Conservation (phyloP, 2,329 filamentous ascomycete genomes). For the Fusarium pseudograminearum region DNA sequence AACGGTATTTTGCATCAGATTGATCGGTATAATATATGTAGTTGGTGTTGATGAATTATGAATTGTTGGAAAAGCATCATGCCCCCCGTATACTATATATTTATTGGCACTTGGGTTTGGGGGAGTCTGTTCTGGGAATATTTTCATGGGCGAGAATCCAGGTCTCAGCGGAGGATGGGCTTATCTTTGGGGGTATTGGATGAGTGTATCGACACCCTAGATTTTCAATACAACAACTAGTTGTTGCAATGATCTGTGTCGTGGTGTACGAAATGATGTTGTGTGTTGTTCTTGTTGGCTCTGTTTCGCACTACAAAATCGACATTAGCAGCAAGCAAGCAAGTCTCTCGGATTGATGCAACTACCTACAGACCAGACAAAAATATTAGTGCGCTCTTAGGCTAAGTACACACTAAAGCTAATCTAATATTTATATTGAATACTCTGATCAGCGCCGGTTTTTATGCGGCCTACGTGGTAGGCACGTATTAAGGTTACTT, state of each 20-base stretch:
- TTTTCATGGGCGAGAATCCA: conserved; percentile 12
- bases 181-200: conserved; percentile 24
- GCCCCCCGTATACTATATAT: conserved; percentile 36
- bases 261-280: neutral
- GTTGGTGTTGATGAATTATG: conserved; percentile 41
- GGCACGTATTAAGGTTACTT: conserved; percentile 3
- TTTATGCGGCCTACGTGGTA: neutral
- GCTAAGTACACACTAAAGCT: neutral
- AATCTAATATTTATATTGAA: neutral
- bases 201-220: conserved; percentile 38
- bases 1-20: conserved; percentile 79
- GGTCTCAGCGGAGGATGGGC: conserved; percentile 7
- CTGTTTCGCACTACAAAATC: neutral
- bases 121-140: conserved; percentile 24
- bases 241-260: neutral
- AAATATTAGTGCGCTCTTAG: neutral
- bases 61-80: conserved; percentile 30
- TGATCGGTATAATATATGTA: conserved; percentile 50
- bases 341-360: neutral
- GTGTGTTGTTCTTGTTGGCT: neutral
- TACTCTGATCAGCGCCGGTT: neutral
- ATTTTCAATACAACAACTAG: conserved; percentile 27
- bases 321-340: neutral
- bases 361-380: neutral
- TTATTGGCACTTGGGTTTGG: neutral